Evolutionary conservation across 371 early-diverging fungal species (phyloP).

Genomic region (Mucor mucedo): DNA sequence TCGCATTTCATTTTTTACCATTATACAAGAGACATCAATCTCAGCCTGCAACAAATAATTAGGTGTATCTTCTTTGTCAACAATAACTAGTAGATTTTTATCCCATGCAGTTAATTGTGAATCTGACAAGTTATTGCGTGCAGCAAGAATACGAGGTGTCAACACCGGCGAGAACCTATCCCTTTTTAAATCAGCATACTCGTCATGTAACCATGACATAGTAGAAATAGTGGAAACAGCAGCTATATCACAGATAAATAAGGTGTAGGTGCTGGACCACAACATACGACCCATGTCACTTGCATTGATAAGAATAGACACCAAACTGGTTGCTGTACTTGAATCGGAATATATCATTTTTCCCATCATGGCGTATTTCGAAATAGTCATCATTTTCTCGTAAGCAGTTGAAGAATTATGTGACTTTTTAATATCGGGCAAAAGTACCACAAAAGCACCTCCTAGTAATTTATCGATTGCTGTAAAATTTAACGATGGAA

Average conservation of each 20-base stretch:
- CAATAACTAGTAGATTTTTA: not conserved
- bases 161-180: constrained; percentile 14
- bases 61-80: constrained; percentile 24
- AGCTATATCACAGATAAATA: constrained; percentile 24
- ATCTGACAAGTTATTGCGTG: not conserved
- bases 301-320: constrained; percentile 27
- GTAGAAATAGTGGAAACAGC: constrained; percentile 25
- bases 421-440: constrained; percentile 7
- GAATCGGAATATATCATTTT: constrained; percentile 7
- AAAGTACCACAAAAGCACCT: constrained; percentile 9
- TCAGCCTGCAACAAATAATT: constrained; percentile 31
- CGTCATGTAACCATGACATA: constrained; percentile 30
- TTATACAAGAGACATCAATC: constrained; percentile 40
- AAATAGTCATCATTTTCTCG: not conserved
- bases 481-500: not conserved
- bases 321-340: not conserved
- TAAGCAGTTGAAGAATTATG: not conserved
- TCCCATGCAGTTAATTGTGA: constrained; percentile 8
- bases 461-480: constrained; percentile 14
- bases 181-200: constrained; percentile 13
- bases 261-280: constrained; percentile 27
- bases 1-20: constrained; percentile 10
- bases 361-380: constrained; percentile 20
- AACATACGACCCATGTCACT: constrained; percentile 12
- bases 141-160: constrained; percentile 22